Evolutionary conservation across 1,139 yeast genomes (phyloP).

Genomic region (Fermentozyma sake): DNA sequence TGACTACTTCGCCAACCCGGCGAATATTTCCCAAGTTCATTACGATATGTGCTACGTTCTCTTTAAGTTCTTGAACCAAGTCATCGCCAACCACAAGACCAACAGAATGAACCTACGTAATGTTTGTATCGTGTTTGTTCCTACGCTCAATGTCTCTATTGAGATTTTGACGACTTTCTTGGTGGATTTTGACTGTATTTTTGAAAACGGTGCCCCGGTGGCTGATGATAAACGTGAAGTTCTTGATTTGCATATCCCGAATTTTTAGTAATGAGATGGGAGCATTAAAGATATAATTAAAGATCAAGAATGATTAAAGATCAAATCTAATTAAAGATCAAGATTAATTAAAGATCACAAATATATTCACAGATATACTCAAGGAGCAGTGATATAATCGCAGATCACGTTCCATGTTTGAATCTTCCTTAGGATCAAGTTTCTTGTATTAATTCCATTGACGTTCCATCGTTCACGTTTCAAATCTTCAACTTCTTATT

Average conservation of each 20-base stretch:
- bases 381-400: no score
- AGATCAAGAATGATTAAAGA: constrained; percentile 1
- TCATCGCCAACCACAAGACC: constrained; percentile 55
- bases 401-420: no score
- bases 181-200: constrained; percentile 61
- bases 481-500: no score
- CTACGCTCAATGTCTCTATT: constrained; percentile 70
- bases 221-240: constrained; percentile 34
- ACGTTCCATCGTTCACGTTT: no score
- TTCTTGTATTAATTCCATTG: no score
- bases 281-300: constrained; percentile 1
- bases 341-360: no score
- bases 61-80: constrained; percentile 62
- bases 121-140: constrained; percentile 80
- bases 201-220: constrained; percentile 48
- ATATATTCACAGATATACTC: not conserved
- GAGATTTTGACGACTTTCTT: constrained; percentile 60
- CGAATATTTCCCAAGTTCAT: constrained; percentile 38
- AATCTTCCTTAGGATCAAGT: no score
- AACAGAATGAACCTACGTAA: constrained; percentile 85
- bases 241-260: constrained; percentile 41
- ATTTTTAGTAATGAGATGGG: constrained; percentile 18
- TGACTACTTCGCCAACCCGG: constrained; percentile 24
- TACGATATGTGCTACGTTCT: constrained; percentile 60
- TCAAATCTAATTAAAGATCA: not conserved